Percentiles rank a stretch among this genome's conserved stretches.
Conservation (phyloP, 306 rosid genomes). For the Prunus kanzakura region DNA sequence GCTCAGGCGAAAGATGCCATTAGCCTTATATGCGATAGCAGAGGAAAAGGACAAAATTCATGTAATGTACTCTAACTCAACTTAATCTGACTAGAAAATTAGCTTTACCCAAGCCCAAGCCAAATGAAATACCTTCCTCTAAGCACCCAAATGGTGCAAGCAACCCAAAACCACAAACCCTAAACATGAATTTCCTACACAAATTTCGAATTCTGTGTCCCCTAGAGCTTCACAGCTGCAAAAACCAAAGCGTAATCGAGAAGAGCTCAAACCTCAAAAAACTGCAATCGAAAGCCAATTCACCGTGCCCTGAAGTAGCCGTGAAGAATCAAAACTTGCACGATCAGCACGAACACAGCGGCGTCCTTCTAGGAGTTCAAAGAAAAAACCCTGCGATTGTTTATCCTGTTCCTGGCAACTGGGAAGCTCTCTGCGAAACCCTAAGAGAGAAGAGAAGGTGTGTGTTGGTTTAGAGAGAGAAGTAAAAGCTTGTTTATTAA, state of each 20-base stretch:
- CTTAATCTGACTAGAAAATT: neutral
- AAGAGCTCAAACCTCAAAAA: slow-evolving; percentile 39
- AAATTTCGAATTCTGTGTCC: slow-evolving; percentile 7
- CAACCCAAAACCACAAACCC: slow-evolving; percentile 19
- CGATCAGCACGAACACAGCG: slow-evolving; percentile 21
- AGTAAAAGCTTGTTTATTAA: slow-evolving; percentile 21
- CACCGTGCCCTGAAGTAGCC: neutral
- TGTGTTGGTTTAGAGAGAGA: slow-evolving; percentile 11
- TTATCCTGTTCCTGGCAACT: slow-evolving; percentile 8
- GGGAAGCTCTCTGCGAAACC: slow-evolving; percentile 45
- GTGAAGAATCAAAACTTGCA: slow-evolving; percentile 13
- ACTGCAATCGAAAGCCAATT: slow-evolving; percentile 32
- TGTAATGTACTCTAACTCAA: slow-evolving; percentile 2
- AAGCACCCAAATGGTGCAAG: slow-evolving; percentile 16
- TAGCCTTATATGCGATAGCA: neutral
- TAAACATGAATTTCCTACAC: slow-evolving; percentile 31
- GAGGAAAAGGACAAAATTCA: neutral
- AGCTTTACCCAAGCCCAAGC: slow-evolving; percentile 15
- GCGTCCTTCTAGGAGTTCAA: slow-evolving; percentile 3
- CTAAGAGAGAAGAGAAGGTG: slow-evolving; percentile 24
- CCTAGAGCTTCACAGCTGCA: slow-evolving; percentile 14
- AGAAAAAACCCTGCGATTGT: slow-evolving; percentile 31
- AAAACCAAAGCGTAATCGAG: neutral
- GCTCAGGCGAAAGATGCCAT: neutral
- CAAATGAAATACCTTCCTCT: slow-evolving; percentile 10